Evolutionary conservation across 345 rosid species (phyloP).

Genomic region (Nasturtium officinale): DNA sequence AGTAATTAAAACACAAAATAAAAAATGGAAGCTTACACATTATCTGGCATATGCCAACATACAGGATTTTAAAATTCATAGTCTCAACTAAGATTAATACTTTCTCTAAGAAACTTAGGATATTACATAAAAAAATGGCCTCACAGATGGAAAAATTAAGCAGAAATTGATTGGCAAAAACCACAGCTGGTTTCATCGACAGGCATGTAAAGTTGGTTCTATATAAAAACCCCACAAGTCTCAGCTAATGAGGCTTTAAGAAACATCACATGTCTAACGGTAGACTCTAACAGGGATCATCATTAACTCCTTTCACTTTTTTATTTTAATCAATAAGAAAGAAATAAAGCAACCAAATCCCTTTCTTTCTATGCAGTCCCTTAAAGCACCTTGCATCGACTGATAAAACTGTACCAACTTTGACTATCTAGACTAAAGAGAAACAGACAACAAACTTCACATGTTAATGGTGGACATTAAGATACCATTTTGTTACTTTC

Average conservation of each 20-base stretch:
- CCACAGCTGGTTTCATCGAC: conserved; percentile 30
- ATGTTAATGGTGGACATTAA: background rate
- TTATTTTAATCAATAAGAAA: conserved; percentile 24
- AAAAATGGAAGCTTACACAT: conserved; percentile 24
- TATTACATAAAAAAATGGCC: conserved; percentile 13
- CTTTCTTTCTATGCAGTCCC: conserved; percentile 29
- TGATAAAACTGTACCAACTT: conserved; percentile 25
- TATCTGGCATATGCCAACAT: conserved; percentile 18
- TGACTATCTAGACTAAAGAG: conserved; percentile 20
- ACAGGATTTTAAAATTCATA: conserved; percentile 28
- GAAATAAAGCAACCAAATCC: conserved; percentile 34
- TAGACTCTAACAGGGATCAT: conserved; percentile 38
- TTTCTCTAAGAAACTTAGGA: conserved; percentile 21
- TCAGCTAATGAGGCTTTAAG: conserved; percentile 26
- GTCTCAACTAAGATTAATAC: conserved; percentile 15
- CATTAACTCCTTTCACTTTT: conserved; percentile 19
- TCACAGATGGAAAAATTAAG: conserved; percentile 10
- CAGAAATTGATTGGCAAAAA: conserved; percentile 24
- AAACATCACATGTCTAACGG: conserved; percentile 38
- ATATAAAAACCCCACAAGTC: conserved; percentile 30
- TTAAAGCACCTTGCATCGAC: conserved; percentile 29
- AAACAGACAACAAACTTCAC: conserved; percentile 23
- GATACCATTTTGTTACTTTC: conserved; percentile 10
- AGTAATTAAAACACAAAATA: conserved; percentile 16
- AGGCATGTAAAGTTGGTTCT: conserved; percentile 26